Evolutionary conservation across 352 stramenopile genomes (phyloP).

Genomic region (Saprolegnia diclina): DNA sequence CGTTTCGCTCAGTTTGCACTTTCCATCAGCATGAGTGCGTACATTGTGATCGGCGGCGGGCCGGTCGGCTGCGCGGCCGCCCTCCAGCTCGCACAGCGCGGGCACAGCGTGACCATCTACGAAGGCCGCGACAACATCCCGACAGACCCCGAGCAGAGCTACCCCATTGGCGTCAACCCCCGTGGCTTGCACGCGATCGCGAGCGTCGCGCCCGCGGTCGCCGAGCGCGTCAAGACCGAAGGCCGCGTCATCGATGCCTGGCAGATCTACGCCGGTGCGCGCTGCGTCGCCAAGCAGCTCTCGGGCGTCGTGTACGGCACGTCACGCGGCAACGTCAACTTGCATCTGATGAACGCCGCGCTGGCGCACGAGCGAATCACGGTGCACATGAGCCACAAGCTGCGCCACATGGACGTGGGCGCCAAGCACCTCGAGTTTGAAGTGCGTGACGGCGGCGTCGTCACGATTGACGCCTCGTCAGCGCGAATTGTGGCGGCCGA

Average conservation of each 20-base stretch:
- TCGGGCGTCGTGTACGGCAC: slow-evolving; percentile 25
- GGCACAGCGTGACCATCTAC: slow-evolving; percentile 12
- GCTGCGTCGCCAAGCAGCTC: slow-evolving; percentile 7
- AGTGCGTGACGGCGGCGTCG: neutral
- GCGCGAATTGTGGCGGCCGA: slow-evolving; percentile 13
- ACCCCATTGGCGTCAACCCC: slow-evolving; percentile 25
- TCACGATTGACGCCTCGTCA: neutral
- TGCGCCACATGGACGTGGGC: slow-evolving; percentile 3
- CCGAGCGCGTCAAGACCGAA: slow-evolving; percentile 5
- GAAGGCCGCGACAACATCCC: slow-evolving; percentile 20
- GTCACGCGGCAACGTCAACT: slow-evolving; percentile 19
- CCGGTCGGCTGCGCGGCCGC: slow-evolving; percentile 21
- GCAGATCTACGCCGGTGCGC: slow-evolving; percentile 19
- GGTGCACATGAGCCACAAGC: slow-evolving; percentile 11
- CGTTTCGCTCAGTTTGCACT: neutral
- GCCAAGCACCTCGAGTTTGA: slow-evolving; percentile 20
- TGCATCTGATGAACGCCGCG: slow-evolving; percentile 7
- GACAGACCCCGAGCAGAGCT: slow-evolving; percentile 19
- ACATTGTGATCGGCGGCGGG: slow-evolving; percentile 17
- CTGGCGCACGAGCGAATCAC: neutral
- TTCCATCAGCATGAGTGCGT: neutral
- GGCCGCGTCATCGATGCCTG: slow-evolving; percentile 19
- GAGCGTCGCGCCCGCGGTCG: slow-evolving; percentile 13
- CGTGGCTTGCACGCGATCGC: slow-evolving; percentile 23
- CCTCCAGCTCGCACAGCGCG: slow-evolving; percentile 14